phyloP scores from a whole-genome alignment of 2,329 filamentous ascomycete species.

The Chaetomium sp. region DNA sequence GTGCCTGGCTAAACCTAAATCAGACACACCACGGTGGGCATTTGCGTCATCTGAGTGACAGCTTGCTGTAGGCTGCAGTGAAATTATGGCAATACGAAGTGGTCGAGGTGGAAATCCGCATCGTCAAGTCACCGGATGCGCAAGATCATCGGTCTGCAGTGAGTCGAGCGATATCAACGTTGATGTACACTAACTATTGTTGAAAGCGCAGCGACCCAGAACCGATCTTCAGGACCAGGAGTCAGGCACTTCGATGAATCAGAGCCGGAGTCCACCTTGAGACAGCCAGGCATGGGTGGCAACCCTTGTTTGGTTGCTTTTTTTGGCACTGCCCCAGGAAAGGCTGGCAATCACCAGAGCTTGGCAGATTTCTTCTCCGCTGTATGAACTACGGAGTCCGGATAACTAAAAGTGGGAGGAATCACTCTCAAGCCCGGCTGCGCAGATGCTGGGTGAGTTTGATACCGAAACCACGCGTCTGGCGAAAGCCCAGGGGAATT shows the following conservation, averaged over 20 bases:
- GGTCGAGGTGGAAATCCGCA: background rate
- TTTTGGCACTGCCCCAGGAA: background rate
- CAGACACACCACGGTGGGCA: background rate
- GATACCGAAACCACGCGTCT: background rate
- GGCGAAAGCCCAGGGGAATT: background rate
- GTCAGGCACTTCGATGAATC: no score
- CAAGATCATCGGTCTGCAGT: background rate
- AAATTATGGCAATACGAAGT: constrained; percentile 12
- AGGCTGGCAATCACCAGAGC: no score
- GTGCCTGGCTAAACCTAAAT: constrained; percentile 16
- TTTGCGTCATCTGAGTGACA: constrained; percentile 7
- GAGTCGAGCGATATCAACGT: no score
- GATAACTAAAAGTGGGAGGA: background rate
- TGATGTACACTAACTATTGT: no score
- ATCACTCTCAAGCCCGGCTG: background rate
- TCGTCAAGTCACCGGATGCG: background rate
- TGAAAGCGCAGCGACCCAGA: no score
- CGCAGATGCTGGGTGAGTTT: background rate
- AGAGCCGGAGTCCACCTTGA: no score
- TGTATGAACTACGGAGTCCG: no score
- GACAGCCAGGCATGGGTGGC: no score
- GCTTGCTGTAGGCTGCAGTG: constrained; percentile 9
- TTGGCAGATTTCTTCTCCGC: no score
- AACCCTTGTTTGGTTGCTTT: background rate
- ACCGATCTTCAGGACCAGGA: no score